phyloP scores from a whole-genome alignment of 129 eudicot species.

The Tanacetum coccineum region DNA sequence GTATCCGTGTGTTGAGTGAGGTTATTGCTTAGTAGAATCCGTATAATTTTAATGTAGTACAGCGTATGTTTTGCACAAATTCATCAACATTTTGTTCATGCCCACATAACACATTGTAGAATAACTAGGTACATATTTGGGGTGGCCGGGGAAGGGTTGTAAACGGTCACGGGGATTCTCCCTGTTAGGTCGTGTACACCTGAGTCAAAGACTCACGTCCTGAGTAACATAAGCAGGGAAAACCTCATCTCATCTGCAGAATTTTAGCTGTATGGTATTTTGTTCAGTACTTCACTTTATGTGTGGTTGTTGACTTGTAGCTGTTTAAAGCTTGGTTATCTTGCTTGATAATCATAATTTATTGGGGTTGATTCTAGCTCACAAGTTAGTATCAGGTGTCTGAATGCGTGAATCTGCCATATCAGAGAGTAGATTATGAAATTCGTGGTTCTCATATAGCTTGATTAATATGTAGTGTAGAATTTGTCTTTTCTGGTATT shows the following conservation, averaged over 20 bases:
- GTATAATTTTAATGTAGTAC: no score
- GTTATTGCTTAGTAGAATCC: neutral
- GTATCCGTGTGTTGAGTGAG: neutral
- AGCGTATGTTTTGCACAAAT: neutral
- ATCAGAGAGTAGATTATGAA: neutral
- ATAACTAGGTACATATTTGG: neutral
- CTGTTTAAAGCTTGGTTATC: slow-evolving; percentile 7
- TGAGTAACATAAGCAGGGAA: no score
- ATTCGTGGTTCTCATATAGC: neutral
- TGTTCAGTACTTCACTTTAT: neutral
- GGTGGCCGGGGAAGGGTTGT: no score
- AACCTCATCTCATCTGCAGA: no score
- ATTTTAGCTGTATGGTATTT: slow-evolving; percentile 14
- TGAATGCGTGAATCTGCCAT: neutral
- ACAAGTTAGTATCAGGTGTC: slow-evolving; percentile 11
- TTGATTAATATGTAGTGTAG: neutral
- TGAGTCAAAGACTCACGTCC: no score
- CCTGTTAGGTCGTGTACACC: no score
- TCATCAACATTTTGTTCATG: slow-evolving; percentile 1
- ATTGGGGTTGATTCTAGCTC: slow-evolving; percentile 19
- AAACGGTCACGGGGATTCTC: no score
- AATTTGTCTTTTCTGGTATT: neutral
- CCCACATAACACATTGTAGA: slow-evolving; percentile 17
- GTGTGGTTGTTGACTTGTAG: slow-evolving; percentile 17
- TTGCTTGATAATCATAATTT: slow-evolving; percentile 8